Percentiles rank a stretch among this genome's conserved stretches.
These are phyloP conservation scores for Nematodospora valgi DNA, from an alignment of 805 yeast genomes.

Conservation along the genomic window DNA sequence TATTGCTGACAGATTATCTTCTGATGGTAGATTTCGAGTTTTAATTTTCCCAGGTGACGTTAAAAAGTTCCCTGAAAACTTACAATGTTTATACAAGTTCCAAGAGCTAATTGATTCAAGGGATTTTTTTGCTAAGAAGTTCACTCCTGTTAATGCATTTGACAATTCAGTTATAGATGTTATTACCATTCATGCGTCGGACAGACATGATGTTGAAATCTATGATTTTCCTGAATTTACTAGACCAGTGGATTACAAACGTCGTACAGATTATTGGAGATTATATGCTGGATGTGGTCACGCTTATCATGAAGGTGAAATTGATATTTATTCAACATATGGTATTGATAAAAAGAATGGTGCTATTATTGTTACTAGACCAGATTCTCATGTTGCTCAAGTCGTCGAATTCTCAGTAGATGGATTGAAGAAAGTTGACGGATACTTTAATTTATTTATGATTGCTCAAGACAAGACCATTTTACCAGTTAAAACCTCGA, in stretches of 20 bases:
- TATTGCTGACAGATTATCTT: slow-evolving; percentile 18
- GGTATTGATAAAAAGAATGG: slow-evolving; percentile 24
- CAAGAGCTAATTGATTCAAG: slow-evolving; percentile 10
- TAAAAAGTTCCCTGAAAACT: slow-evolving; percentile 4
- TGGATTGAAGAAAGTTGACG: slow-evolving; percentile 15
- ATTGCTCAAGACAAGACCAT: slow-evolving; percentile 10
- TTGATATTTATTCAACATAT: slow-evolving; percentile 21
- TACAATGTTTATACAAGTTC: slow-evolving; percentile 9
- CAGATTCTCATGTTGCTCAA: slow-evolving; percentile 30
- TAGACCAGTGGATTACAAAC: slow-evolving; percentile 19
- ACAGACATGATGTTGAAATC: slow-evolving; percentile 16
- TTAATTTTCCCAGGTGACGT: slow-evolving; percentile 23
- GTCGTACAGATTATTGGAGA: slow-evolving; percentile 25
- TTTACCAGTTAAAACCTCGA: slow-evolving; percentile 4
- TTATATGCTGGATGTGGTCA: slow-evolving; percentile 21
- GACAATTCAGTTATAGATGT: slow-evolving; percentile 19
- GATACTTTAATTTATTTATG: slow-evolving; percentile 17
- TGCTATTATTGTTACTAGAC: slow-evolving; percentile 23
- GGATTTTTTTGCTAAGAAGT: slow-evolving; percentile 13
- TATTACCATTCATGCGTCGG: slow-evolving; percentile 19
- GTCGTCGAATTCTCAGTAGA: slow-evolving; percentile 15
- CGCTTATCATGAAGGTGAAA: slow-evolving; percentile 24
- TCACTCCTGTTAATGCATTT: slow-evolving; percentile 24
- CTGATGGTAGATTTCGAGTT: slow-evolving; percentile 30
- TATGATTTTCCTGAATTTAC: slow-evolving; percentile 22